These are phyloP conservation scores for Cercospora sp. DNA, from an alignment of 2,329 filamentous ascomycete genomes.

Conservation along the genomic window DNA sequence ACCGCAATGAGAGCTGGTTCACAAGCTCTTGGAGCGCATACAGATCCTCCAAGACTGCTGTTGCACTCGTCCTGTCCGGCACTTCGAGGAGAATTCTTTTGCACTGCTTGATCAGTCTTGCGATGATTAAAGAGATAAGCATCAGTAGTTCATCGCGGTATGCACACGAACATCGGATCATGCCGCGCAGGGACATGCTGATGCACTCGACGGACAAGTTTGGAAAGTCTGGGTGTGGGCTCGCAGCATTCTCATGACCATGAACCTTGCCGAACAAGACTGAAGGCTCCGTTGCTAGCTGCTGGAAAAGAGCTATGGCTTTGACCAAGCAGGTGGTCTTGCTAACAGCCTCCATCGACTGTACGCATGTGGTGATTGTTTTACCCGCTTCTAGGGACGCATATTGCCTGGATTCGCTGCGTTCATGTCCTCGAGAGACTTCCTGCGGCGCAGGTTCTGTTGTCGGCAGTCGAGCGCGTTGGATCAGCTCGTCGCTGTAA, in stretches of 20 bases:
- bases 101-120: neutral
- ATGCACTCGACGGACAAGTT: neutral
- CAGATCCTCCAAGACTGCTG: neutral
- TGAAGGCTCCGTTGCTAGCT: neutral
- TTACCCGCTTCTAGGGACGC: neutral
- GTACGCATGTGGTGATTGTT: neutral
- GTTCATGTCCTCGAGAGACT: neutral
- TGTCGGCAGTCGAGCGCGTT: neutral
- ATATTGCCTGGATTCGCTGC: neutral
- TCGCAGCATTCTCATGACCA: neutral
- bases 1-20: neutral
- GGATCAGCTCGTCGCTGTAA: too few species aligned
- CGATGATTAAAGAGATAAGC: neutral
- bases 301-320: neutral
- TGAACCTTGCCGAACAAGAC: neutral
- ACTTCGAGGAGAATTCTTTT: neutral
- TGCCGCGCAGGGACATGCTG: neutral
- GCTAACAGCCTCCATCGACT: neutral
- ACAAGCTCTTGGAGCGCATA: neutral
- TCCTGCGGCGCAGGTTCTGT: neutral
- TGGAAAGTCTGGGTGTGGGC: neutral
- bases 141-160: neutral
- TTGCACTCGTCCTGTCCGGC: neutral
- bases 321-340: neutral
- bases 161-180: neutral